phyloP scores from a whole-genome alignment of 2,329 filamentous ascomycete species.

The Harringtonia aguacate region DNA sequence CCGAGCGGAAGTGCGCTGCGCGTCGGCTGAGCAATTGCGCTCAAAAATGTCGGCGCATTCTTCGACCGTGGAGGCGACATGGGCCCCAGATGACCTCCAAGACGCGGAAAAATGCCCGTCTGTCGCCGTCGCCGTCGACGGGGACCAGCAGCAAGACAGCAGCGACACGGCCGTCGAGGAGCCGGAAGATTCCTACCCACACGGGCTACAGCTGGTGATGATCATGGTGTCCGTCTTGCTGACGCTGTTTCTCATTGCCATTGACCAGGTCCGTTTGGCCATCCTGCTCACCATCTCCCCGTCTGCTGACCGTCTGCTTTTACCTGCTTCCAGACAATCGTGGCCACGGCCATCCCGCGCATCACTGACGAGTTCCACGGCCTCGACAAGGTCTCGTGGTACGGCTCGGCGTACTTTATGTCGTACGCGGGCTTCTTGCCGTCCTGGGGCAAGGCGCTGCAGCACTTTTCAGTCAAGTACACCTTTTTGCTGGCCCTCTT shows the following conservation, averaged over 20 bases:
- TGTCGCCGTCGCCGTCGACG: no score
- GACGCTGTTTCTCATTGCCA: neutral
- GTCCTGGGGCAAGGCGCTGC: neutral
- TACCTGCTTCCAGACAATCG: constrained; percentile 25
- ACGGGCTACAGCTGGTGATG: neutral
- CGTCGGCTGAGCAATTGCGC: no score
- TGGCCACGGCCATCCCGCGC: constrained; percentile 23
- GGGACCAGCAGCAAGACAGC: no score
- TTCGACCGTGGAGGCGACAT: no score
- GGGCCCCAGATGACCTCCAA: no score
- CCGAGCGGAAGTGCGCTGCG: no score
- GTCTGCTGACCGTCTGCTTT: neutral
- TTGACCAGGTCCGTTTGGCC: neutral
- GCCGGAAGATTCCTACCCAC: no score
- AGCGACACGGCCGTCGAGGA: no score
- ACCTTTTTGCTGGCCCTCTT: constrained; percentile 21
- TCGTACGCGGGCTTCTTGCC: constrained; percentile 23
- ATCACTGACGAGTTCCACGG: constrained; percentile 5
- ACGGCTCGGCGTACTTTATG: constrained; percentile 32
- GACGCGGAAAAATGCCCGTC: no score
- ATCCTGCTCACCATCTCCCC: neutral
- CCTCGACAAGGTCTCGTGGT: constrained; percentile 22
- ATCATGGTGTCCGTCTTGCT: neutral
- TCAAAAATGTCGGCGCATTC: no score
- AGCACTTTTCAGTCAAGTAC: constrained; percentile 29